These are phyloP conservation scores for Dioscorea alata DNA, from an alignment of 106 monocot genomes.

Conservation along the genomic window DNA sequence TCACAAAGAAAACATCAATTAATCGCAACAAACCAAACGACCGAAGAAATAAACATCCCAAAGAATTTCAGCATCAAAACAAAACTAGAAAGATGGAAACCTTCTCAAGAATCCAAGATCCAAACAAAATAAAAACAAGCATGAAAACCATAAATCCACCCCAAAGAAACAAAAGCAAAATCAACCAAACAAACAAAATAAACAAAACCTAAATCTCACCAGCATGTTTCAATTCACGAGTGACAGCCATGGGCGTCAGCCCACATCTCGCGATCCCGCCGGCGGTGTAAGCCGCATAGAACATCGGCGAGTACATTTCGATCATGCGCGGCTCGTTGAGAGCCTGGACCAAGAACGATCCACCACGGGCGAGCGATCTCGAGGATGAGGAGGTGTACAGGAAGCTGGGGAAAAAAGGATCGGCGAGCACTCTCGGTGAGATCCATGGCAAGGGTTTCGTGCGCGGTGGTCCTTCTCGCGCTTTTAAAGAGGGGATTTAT, in stretches of 20 bases:
- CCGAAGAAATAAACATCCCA: no score
- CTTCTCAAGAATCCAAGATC: no score
- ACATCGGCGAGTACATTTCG: conserved; percentile 49
- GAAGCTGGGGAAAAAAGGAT: conserved; percentile 36
- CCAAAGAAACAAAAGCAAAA: no score
- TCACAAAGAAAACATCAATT: no score
- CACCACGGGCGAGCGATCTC: conserved; percentile 3
- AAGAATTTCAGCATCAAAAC: no score
- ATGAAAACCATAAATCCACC: no score
- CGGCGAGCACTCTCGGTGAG: conserved; percentile 8
- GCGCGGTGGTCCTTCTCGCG: no score
- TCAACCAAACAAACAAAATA: no score
- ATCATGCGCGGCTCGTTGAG: conserved; percentile 47
- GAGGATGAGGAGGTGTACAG: conserved; percentile 37
- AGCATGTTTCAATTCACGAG: conserved; percentile 79
- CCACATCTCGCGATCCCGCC: conserved; percentile 59
- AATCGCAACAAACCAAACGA: no score
- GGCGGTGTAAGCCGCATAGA: conserved; percentile 48
- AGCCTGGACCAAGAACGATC: conserved; percentile 19
- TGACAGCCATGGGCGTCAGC: conserved; percentile 51
- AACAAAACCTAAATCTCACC: conserved; percentile 7
- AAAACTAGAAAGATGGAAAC: no score
- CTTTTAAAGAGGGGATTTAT: no score
- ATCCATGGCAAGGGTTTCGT: conserved; percentile 8
- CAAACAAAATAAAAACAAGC: no score